Conservation (phyloP, 305 asterid species). For the Fraxinus dipetala region DNA sequence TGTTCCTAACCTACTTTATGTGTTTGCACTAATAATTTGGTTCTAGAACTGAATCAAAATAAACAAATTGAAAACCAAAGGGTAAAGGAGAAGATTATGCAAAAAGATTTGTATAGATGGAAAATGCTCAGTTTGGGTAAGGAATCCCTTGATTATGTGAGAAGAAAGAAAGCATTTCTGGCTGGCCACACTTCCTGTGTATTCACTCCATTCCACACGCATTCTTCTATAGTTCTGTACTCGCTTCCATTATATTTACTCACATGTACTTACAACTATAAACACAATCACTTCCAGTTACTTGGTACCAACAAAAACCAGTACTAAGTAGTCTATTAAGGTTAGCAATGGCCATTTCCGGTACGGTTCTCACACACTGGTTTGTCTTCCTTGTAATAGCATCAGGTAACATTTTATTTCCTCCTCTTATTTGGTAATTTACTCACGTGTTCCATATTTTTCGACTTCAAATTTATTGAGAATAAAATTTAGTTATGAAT, state of each 20-base stretch:
- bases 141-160: conserved; percentile 47
- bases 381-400: conserved; percentile 34
- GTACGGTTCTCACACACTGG: conserved; percentile 13
- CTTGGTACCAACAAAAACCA: neutral
- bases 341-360: conserved; percentile 28
- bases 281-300: neutral
- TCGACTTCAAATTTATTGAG: neutral
- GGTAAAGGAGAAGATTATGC: conserved; percentile 11
- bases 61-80: neutral
- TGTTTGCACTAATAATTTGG: neutral
- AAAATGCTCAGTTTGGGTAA: conserved; percentile 37
- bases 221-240: conserved; percentile 36
- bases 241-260: neutral
- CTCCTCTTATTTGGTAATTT: neutral
- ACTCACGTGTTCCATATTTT: neutral
- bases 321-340: neutral
- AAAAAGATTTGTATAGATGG: conserved; percentile 14
- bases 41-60: neutral
- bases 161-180: conserved; percentile 53
- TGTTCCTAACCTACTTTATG: neutral
- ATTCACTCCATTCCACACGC: conserved; percentile 38
- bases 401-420: conserved; percentile 35
- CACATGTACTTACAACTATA: neutral
- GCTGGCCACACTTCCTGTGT: conserved; percentile 18
- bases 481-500: neutral